Base-by-base conservation (phyloP, 2,329 filamentous ascomycete genomes). In the Cladosporium phlei region DNA sequence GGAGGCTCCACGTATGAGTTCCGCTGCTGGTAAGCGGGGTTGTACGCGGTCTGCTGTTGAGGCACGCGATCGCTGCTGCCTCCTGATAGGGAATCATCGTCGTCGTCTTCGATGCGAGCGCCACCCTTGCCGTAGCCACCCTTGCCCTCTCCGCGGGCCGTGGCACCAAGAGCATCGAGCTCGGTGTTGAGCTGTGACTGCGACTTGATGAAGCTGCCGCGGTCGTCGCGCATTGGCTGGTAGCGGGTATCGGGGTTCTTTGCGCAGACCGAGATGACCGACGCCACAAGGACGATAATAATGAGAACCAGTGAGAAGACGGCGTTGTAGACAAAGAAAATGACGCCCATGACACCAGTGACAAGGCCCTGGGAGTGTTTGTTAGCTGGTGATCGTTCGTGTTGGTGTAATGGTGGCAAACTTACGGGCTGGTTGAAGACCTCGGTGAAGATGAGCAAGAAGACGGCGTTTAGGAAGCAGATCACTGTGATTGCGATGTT, bases 171-270 rank as follows among this genome's bases (percentile, higher is more conserved):
- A 7, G 90, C 90, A 65, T 96, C 89, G 40, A 96, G 77, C 69
- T 96, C 90, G 6, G 89, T 95, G 4, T 85, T 88, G 12, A 95
- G 74, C 61, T 91, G 84, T 4, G 86, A 86, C 66, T 93, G 86
- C 11, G 89, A 95, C 74, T 96, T 96, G 82, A 96, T 95, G 71
- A 97, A 96, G 8, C 90, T 96, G 42, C 88, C 88, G 59, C 91
- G 85, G 67, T 97, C 91, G 61, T 97, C 91, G 46, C 86, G 85
- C 90, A 97, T 96, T 59, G 88, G 89, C 68, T 95, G 88, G 69
- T 97, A 97, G 52, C 90, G 84, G 32, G 86, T 88, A 64, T 97
- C 91, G 17, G 91, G 91, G 70, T 96, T 94, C 78, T 94, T 94
- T 52, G 88, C 87, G 65, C 88, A 80, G 61, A 96, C 82, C 37